A percentile compares a stretch with the other conserved stretches of the same genome.
These are phyloP conservation scores for Lagenidium sp. DNA, from an alignment of 352 stramenopile genomes.

Conservation along the genomic window DNA sequence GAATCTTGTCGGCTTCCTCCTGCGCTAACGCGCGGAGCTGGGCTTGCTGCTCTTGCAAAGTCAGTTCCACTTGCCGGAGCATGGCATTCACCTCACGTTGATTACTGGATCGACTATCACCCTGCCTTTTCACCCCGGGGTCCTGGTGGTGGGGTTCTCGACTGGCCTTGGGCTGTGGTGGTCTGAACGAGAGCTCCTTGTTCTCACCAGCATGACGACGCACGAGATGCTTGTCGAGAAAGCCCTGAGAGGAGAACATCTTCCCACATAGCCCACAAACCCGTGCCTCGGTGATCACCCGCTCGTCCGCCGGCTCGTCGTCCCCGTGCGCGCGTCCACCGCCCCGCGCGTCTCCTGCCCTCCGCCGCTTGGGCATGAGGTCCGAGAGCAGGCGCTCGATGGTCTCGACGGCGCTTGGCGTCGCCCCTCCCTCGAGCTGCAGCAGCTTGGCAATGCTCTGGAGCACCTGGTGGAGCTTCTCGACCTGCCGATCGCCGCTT, in stretches of 20 bases:
- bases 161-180: neutral
- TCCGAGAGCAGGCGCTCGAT: slow-evolving; percentile 49
- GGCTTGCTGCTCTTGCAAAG: slow-evolving; percentile 37
- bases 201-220: slow-evolving; percentile 31
- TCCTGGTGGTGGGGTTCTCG: no score
- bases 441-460: slow-evolving; percentile 67
- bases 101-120: no score
- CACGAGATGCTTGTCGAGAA: slow-evolving; percentile 53
- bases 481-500: slow-evolving; percentile 45
- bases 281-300: slow-evolving; percentile 28
- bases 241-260: slow-evolving; percentile 51
- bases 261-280: slow-evolving; percentile 59
- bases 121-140: no score
- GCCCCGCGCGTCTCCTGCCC: no score
- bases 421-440: slow-evolving; percentile 61
- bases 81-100: slow-evolving; percentile 26
- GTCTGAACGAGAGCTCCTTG: slow-evolving; percentile 1
- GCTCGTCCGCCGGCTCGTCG: no score
- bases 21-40: slow-evolving; percentile 32
- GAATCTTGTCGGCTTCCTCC: slow-evolving; percentile 32
- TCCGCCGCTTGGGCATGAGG: slow-evolving; percentile 17
- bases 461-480: slow-evolving; percentile 69
- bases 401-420: slow-evolving; percentile 36
- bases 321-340: slow-evolving; percentile 3
- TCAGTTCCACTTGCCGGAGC: slow-evolving; percentile 34